phyloP scores from a whole-genome alignment of 1,139 yeast species.

The Suzukiozyma palmioleophila region DNA sequence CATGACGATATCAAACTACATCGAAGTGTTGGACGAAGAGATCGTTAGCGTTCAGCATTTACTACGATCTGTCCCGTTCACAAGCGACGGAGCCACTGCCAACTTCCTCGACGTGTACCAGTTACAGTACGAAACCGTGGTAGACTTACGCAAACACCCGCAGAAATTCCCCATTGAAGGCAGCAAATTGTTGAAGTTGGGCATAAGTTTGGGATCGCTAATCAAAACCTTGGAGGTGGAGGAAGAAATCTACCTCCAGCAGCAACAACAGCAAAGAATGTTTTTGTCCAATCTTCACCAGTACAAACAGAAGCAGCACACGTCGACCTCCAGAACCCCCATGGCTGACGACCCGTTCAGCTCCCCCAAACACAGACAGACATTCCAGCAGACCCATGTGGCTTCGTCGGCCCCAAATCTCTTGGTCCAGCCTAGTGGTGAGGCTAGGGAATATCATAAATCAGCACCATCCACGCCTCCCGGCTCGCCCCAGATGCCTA shows the following conservation, averaged over 20 bases:
- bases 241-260: conserved; percentile 26
- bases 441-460: not conserved
- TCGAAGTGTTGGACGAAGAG: conserved; percentile 21
- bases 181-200: conserved; percentile 36
- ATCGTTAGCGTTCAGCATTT: conserved; percentile 25
- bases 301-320: conserved; percentile 6
- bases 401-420: too few species aligned
- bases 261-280: conserved; percentile 18
- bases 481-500: not conserved
- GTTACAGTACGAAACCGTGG: conserved; percentile 25
- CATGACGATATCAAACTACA: conserved; percentile 10
- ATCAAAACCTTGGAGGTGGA: conserved; percentile 35
- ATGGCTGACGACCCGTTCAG: conserved; percentile 1
- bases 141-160: conserved; percentile 17
- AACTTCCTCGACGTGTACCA: conserved; percentile 31
- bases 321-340: conserved; percentile 1
- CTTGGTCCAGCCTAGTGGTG: too few species aligned
- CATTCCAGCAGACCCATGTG: not conserved
- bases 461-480: not conserved
- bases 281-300: conserved; percentile 12
- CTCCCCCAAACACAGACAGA: not conserved
- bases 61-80: conserved; percentile 34
- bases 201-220: conserved; percentile 42
- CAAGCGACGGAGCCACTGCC: conserved; percentile 13
- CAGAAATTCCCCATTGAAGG: conserved; percentile 33